These are phyloP conservation scores for Macrocybe sp. DNA, from an alignment of 1,284 basidiomycete genomes.

Conservation along the genomic window DNA sequence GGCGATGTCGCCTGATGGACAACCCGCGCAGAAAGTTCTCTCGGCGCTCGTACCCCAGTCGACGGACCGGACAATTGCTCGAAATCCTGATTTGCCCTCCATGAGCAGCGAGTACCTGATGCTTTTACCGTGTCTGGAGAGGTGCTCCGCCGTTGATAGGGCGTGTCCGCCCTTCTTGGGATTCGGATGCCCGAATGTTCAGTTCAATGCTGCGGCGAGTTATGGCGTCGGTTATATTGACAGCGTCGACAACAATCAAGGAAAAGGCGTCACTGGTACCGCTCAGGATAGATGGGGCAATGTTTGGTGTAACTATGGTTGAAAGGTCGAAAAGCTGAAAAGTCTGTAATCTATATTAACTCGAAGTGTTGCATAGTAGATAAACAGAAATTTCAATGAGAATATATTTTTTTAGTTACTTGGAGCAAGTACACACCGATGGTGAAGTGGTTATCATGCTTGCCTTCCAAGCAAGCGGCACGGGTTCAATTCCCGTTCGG, in stretches of 20 bases:
- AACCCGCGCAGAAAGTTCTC: conserved; percentile 25
- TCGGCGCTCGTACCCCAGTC: conserved; percentile 42
- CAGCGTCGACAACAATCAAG: conserved; percentile 40
- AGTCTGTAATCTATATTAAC: too few species aligned
- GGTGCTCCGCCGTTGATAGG: conserved; percentile 69
- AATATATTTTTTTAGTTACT: too few species aligned
- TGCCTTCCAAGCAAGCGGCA: conserved; percentile 55
- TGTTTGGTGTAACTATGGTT: conserved; percentile 65
- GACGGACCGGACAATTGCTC: conserved; percentile 28
- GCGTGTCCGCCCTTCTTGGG: conserved; percentile 71
- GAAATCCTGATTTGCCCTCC: conserved; percentile 44
- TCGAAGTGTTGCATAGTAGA: too few species aligned
- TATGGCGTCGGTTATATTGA: conserved; percentile 77
- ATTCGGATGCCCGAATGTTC: conserved; percentile 64
- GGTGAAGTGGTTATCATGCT: conserved; percentile 85
- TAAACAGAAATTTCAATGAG: too few species aligned
- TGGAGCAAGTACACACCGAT: conserved; percentile 21
- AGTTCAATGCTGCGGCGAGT: conserved; percentile 61
- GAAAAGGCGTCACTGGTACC: conserved; percentile 43
- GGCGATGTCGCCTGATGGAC: conserved; percentile 14
- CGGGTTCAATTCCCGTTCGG: conserved; percentile 11
- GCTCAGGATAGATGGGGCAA: conserved; percentile 75
- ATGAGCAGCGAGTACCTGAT: conserved; percentile 45
- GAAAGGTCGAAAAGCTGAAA: conserved; percentile 1
- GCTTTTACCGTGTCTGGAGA: conserved; percentile 75